These are phyloP conservation scores for Trichoderma breve DNA, from an alignment of 2,329 filamentous ascomycete species.

Conservation along the genomic window DNA sequence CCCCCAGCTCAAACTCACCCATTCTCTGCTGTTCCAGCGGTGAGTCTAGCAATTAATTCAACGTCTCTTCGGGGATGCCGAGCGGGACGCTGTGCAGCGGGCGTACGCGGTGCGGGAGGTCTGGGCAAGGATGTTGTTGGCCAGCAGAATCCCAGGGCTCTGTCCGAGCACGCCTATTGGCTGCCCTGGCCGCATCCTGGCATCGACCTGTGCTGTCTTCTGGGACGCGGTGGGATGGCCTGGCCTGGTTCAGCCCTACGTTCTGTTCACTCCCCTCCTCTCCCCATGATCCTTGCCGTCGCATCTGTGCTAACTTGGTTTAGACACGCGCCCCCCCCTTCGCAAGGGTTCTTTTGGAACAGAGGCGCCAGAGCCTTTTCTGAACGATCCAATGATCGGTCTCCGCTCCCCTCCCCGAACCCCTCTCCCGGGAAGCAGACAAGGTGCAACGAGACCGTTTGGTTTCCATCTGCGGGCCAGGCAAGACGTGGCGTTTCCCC, in stretches of 20 bases:
- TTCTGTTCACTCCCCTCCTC: constrained; percentile 5
- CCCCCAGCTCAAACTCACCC: background rate
- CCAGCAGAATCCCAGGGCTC: background rate
- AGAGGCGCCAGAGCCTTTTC: background rate
- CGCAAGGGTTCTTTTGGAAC: constrained; percentile 12
- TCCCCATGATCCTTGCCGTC: background rate
- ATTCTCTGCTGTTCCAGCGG: constrained; percentile 18
- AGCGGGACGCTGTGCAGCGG: constrained; percentile 21
- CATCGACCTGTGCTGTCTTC: constrained; percentile 7
- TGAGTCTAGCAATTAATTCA: constrained; percentile 20
- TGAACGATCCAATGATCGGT: constrained; percentile 13
- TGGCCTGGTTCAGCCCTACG: constrained; percentile 17
- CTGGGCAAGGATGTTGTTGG: constrained; percentile 14
- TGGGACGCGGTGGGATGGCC: constrained; percentile 12
- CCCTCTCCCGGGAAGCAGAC: constrained; percentile 19
- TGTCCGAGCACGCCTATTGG: constrained; percentile 9
- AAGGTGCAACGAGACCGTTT: constrained; percentile 15
- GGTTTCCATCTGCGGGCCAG: constrained; percentile 12
- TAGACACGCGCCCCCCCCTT: constrained; percentile 8
- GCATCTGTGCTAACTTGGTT: constrained; percentile 5
- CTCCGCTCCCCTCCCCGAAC: constrained; percentile 7
- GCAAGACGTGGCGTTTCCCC: constrained; percentile 14
- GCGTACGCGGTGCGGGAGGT: constrained; percentile 18
- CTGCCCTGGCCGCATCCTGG: constrained; percentile 19
- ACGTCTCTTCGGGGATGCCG: constrained; percentile 20